Base-by-base conservation (phyloP, 2,329 filamentous ascomycete species). In the Ascochyta pisi region DNA sequence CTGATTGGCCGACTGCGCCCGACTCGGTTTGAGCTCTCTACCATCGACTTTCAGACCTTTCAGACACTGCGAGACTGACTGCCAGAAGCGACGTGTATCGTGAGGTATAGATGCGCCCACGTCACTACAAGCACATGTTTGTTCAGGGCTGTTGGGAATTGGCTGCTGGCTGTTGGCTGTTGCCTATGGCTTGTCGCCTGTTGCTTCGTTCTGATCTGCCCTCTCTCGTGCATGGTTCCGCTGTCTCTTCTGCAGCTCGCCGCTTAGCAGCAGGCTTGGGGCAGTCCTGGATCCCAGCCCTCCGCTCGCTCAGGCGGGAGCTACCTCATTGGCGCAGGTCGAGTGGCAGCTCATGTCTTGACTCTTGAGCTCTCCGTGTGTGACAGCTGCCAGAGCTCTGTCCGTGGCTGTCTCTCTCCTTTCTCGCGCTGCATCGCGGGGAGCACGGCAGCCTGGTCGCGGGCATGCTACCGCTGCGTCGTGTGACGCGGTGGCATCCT, bases 401-500 rank as follows among this genome's bases (percentile, higher is more conserved):
- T 15, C 10, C 6, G 9, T 13, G 29, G 3, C 8, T 29, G 27
- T 29, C 27, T 10, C 9, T 13, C 9, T 31, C 9, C 42, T 52
- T 31, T 3, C 12, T 3, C 29, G 9, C 34, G 51, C 57, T 44
- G 43, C 31, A 48, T 41, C 46, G 29, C 34, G 27, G 42, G 24
- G 39, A 37, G 50, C 39, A 50, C 57, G 33, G 44, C 54, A 50
- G 44, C 39, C 44, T 47, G 35, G 22, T 35, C 26, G 13, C 12
- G 45, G 44, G 38, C 41, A 31, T 40, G 43, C 45, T 29, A 38
- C 41, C 29, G 46, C 53, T 51, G 38, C 47, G 24, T 47, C 31
- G 55, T 57, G 59, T 57, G 59, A 62, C 53, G 61, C 39, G n/a
- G 49, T 38, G 58, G 53, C 51, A 53, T 42, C 57, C 61, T 54